Percentiles rank a stretch among this genome's conserved stretches.
Evolutionary conservation across 208 protist species (phyloP).

Genomic region (Tetramitus jugosus): DNA sequence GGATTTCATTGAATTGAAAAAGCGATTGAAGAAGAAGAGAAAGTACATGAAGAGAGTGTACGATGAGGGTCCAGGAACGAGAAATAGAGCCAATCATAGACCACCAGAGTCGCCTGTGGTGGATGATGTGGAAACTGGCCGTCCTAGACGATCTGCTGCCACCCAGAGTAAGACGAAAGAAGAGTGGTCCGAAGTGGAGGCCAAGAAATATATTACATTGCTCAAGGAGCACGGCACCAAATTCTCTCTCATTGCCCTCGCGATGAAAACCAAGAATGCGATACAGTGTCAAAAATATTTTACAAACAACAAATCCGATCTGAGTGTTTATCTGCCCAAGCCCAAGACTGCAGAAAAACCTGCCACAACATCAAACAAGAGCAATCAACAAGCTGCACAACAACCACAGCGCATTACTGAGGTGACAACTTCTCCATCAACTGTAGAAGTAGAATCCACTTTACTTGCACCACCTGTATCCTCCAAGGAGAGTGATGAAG

Average conservation of each 20-base stretch:
- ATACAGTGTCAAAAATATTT: slow-evolving; percentile 34
- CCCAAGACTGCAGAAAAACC: neutral
- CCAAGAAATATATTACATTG: neutral
- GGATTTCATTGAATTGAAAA: slow-evolving; percentile 15
- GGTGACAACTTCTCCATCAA: too few relatives aligned
- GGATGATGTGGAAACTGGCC: neutral
- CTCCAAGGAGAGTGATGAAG: too few relatives aligned
- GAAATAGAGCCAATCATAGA: neutral
- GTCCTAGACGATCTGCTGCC: neutral
- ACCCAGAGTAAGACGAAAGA: neutral
- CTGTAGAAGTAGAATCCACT: neutral
- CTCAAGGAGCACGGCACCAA: slow-evolving; percentile 22
- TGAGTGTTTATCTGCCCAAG: too few relatives aligned
- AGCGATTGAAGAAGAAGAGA: neutral
- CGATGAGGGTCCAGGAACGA: too few relatives aligned
- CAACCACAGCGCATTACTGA: neutral
- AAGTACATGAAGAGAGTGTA: neutral
- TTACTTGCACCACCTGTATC: neutral
- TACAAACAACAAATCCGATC: slow-evolving; percentile 14
- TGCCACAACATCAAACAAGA: neutral
- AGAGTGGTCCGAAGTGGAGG: slow-evolving; percentile 22
- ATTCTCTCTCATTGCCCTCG: slow-evolving; percentile 6
- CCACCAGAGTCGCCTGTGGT: neutral
- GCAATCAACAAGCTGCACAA: neutral
- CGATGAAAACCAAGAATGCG: slow-evolving; percentile 25